phyloP scores from a whole-genome alignment of 345 rosid genomes.

The Garcia nutans region DNA sequence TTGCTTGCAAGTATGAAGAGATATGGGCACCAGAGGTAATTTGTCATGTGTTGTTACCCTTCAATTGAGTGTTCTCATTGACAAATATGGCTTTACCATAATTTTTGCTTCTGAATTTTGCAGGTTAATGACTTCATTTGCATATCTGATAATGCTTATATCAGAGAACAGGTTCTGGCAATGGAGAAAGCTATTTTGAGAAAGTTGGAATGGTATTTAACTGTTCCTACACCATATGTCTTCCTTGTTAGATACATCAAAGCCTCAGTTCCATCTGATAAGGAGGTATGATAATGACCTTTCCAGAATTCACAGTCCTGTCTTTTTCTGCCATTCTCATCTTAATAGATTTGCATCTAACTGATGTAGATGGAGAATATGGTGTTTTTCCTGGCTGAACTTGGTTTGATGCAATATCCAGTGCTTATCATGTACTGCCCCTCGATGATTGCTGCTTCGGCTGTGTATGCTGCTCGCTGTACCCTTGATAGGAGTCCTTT shows the following conservation, averaged over 20 bases:
- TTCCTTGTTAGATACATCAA: conserved; percentile 75
- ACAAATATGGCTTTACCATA: not conserved
- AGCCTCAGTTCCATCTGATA: conserved; percentile 61
- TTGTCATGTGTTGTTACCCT: too few species aligned
- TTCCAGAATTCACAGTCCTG: not conserved
- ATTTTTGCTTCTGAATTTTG: conserved; percentile 7
- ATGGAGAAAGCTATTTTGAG: conserved; percentile 81
- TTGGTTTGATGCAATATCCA: conserved; percentile 69
- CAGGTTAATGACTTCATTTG: conserved; percentile 81
- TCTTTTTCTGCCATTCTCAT: not conserved
- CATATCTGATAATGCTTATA: conserved; percentile 83
- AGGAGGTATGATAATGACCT: conserved; percentile 36
- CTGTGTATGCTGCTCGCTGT: conserved; percentile 86
- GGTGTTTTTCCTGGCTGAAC: conserved; percentile 71
- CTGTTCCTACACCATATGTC: conserved; percentile 82
- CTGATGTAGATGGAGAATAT: conserved; percentile 61
- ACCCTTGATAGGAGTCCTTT: conserved; percentile 56
- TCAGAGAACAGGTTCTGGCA: conserved; percentile 62
- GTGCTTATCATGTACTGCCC: conserved; percentile 43
- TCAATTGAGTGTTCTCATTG: not conserved
- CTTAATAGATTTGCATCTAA: not conserved
- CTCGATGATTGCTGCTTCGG: conserved; percentile 80
- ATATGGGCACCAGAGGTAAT: conserved; percentile 90
- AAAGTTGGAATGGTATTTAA: conserved; percentile 74
- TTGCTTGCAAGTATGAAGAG: conserved; percentile 95